Conservation (phyloP, 2,329 filamentous ascomycete species). For the Canariomyces notabilis region DNA sequence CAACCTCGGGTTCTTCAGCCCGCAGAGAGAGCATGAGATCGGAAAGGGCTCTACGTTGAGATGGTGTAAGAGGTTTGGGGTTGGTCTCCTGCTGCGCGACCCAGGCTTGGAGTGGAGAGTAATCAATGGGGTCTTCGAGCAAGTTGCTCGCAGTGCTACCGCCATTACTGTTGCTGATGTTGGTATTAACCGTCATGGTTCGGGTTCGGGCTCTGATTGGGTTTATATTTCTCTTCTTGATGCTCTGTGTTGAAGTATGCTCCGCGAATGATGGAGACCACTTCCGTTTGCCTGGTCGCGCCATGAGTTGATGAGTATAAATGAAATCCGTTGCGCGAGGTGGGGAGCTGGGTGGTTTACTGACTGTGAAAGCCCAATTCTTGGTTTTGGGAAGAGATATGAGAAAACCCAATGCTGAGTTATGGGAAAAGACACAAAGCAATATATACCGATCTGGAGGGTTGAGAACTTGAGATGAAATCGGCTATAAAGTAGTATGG, state of each 20-base stretch:
- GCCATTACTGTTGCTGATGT: background rate
- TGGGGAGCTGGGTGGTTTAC: background rate
- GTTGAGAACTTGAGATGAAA: no score
- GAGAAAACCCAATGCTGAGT: background rate
- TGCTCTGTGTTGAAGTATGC: background rate
- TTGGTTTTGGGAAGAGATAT: background rate
- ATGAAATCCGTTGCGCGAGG: background rate
- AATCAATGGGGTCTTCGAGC: slow-evolving; percentile 23
- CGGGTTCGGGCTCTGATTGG: background rate
- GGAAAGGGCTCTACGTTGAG: slow-evolving; percentile 38
- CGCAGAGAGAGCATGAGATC: slow-evolving; percentile 32
- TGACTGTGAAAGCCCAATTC: background rate
- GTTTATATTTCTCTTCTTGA: background rate
- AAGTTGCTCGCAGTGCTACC: background rate
- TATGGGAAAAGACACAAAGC: background rate
- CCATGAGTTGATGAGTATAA: background rate
- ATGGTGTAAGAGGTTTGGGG: slow-evolving; percentile 34
- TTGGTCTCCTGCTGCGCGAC: slow-evolving; percentile 36
- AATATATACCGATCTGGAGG: no score
- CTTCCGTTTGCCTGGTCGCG: background rate
- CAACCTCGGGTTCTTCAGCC: slow-evolving; percentile 19
- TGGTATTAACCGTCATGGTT: background rate
- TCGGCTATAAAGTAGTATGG: background rate
- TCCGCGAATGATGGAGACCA: background rate
- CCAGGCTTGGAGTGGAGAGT: slow-evolving; percentile 36